Evolutionary conservation across 371 early-diverging fungal species (phyloP), one percentile per base, ranked within the genome.

Genomic region (Mucor plumbeus): DNA sequence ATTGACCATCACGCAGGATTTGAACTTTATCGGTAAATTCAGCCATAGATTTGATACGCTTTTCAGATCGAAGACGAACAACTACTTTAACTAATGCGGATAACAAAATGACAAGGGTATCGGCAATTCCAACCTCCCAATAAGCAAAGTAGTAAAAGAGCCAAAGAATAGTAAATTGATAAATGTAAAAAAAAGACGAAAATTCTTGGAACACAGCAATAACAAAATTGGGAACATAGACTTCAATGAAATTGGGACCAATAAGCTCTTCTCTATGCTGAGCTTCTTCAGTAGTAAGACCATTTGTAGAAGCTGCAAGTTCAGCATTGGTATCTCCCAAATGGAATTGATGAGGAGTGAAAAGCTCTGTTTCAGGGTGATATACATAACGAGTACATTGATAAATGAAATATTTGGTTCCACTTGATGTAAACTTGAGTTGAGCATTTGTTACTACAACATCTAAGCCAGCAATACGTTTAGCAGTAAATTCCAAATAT

Each of bases 121-220:
- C 86, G 7, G 92, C 91, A 21, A 92, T 63, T 63, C 89, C 94
- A 57, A 94, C 91, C 67, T 85, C 81, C 83, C 82, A 94, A 78
- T 92, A 92, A 56, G 82, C 86, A 68, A 88, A 84, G 77, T 90
- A 89, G 75, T 89, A 90, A 71, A 90, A 93, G 13, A 91, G 82
- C 88, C 88, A 88, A 53, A 94, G 82, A 9, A 84, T 80, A 65
- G 89, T 85, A 39, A 91, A 78, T 77, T 94, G 93, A 71, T 92
- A 94, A 36, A 92, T 81, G 71, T 94, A 94, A 64, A 94, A 93
- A 71, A 91, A 87, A 13, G 87, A 84, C 3, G 86, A 74, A 65
- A 92, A 90, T 76, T 92, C 94, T 55, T 83, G 85, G 19, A 76
- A 71, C 35, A 90, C 55, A 4, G 89, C 91, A 65, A 71, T 61